Conservation (phyloP, 441 rosid genomes). For the Bruguiera hainesii region DNA sequence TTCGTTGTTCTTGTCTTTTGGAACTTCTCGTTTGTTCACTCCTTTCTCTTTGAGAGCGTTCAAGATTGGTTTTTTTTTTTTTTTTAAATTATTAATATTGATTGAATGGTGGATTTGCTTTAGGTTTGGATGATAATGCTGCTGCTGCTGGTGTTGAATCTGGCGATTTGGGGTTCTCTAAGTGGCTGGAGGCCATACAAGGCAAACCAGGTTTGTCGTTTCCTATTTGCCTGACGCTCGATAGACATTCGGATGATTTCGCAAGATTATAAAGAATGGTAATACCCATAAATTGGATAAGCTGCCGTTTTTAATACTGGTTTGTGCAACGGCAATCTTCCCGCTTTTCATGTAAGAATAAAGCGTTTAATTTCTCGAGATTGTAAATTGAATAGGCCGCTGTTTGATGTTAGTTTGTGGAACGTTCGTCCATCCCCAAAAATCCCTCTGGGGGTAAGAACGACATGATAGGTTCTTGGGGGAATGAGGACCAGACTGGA, state of each 20-base stretch:
- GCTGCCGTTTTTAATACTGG: no score
- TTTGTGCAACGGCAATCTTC: no score
- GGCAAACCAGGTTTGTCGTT: slow-evolving; percentile 56
- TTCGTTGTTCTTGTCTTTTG: background rate
- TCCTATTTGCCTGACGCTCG: background rate
- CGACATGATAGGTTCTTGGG: no score
- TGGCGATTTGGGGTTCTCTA: slow-evolving; percentile 79
- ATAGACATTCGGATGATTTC: background rate
- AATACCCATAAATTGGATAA: no score
- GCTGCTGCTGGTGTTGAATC: slow-evolving; percentile 39
- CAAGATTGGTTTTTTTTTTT: background rate
- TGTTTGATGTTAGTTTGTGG: no score
- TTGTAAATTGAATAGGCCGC: no score
- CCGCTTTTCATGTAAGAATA: no score
- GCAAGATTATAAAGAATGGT: background rate
- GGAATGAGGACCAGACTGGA: no score
- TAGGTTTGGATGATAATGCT: slow-evolving; percentile 52
- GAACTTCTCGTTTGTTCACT: background rate
- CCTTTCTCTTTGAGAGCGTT: slow-evolving; percentile 1
- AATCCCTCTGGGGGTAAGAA: no score
- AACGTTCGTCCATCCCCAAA: no score
- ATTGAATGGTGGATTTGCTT: slow-evolving; percentile 2
- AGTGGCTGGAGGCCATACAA: slow-evolving; percentile 53
- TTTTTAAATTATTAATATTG: background rate
- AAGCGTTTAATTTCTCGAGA: no score